Evolutionary conservation across 768 basidiomycete genomes (phyloP).

Genomic region (Epithele typhae): DNA sequence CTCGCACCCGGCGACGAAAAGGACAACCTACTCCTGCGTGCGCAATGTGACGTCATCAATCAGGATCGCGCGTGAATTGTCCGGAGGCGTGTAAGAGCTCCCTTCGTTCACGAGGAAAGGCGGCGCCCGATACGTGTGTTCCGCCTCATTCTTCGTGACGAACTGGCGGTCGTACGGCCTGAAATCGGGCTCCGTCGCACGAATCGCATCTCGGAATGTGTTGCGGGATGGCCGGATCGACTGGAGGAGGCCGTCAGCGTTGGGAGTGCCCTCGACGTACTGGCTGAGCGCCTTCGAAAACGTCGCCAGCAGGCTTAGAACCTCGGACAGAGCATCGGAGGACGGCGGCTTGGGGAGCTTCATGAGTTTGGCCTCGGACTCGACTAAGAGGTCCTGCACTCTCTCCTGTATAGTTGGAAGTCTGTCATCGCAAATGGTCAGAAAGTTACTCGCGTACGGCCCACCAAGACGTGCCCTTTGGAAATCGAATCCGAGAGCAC

Average conservation of each 20-base stretch:
- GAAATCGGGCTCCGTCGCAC: slow-evolving; percentile 54
- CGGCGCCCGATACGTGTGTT: neutral
- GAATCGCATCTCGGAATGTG: slow-evolving; percentile 44
- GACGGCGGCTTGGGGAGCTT: slow-evolving; percentile 50
- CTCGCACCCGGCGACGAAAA: neutral
- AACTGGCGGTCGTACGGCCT: slow-evolving; percentile 37
- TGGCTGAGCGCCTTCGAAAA: slow-evolving; percentile 43
- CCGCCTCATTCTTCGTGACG: neutral
- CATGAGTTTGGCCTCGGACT: slow-evolving; percentile 30
- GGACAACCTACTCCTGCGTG: slow-evolving; percentile 42
- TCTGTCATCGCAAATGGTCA: slow-evolving; percentile 29
- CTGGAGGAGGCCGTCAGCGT: slow-evolving; percentile 51
- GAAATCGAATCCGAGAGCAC: slow-evolving; percentile 62
- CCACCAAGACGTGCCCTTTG: slow-evolving; percentile 41
- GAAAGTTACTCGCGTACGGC: slow-evolving; percentile 15
- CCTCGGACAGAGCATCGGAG: slow-evolving; percentile 51
- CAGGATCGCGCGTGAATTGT: slow-evolving; percentile 30
- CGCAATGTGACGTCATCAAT: slow-evolving; percentile 48
- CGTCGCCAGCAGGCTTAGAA: slow-evolving; percentile 40
- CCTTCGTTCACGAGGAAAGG: slow-evolving; percentile 22
- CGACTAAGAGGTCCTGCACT: slow-evolving; percentile 40
- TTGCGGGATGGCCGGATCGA: slow-evolving; percentile 45
- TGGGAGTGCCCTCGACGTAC: slow-evolving; percentile 51
- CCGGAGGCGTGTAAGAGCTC: neutral
- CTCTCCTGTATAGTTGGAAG: slow-evolving; percentile 62